A percentile compares a stretch with the other conserved stretches of the same genome.
Evolutionary conservation across 2,329 filamentous ascomycete species (phyloP).

Genomic region (Fusarium drepaniforme): DNA sequence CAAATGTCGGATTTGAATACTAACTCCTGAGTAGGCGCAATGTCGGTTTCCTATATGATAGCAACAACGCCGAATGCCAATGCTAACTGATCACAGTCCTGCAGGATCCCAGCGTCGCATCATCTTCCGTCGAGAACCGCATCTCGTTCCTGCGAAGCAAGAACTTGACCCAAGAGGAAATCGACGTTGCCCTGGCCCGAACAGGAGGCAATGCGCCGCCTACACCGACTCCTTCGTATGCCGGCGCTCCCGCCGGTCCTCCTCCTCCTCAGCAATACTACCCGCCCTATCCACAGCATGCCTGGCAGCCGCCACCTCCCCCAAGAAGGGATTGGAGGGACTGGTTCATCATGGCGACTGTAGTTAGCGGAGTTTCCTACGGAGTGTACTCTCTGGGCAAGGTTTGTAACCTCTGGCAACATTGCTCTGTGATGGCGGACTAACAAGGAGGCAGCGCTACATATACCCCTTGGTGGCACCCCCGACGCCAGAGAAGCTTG

Average conservation of each 20-base stretch:
- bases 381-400: constrained; percentile 90
- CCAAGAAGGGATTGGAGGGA: constrained; percentile 95
- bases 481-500: constrained; percentile 91
- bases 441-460: constrained; percentile 74
- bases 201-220: constrained; percentile 70
- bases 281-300: constrained; percentile 63
- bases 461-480: constrained; percentile 91
- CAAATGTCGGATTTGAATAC: constrained; percentile 18
- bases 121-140: constrained; percentile 91
- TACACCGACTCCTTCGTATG: constrained; percentile 53
- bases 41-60: constrained; percentile 50
- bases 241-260: constrained; percentile 58
- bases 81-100: constrained; percentile 71
- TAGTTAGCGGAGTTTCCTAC: constrained; percentile 90
- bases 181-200: constrained; percentile 85
- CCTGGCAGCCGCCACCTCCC: constrained; percentile 70
- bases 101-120: constrained; percentile 91
- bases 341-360: constrained; percentile 99
- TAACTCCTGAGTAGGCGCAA: constrained; percentile 51
- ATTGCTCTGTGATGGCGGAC: background rate
- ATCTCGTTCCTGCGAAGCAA: constrained; percentile 95
- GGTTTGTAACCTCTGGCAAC: constrained; percentile 59
- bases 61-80: background rate
- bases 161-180: constrained; percentile 96
- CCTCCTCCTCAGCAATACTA: constrained; percentile 61